Evolutionary conservation across 371 early-diverging fungal species (phyloP).

Genomic region (Zopfochytrium polystomum): DNA sequence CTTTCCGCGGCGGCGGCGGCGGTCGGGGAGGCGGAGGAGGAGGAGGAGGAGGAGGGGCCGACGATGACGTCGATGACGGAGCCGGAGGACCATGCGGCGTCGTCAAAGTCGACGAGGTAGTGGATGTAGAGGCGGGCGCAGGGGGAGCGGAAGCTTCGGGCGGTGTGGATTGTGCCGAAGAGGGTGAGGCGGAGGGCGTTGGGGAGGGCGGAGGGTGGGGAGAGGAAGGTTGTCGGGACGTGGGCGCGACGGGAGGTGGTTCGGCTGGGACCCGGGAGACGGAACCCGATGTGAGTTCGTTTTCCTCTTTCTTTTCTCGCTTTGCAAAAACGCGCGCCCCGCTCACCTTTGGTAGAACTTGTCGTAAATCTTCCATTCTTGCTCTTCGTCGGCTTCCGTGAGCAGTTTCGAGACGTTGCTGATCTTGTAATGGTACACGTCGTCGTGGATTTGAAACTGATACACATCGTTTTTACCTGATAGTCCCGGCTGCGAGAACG

Average conservation of each 20-base stretch:
- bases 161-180: constrained; percentile 31
- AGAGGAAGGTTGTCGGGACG: constrained; percentile 21
- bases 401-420: constrained; percentile 33
- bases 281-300: neutral
- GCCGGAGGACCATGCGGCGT: neutral
- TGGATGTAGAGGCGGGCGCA: constrained; percentile 26
- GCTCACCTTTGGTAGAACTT: constrained; percentile 29
- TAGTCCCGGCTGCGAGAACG: constrained; percentile 5
- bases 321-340: neutral
- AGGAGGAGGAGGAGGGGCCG: no score
- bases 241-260: neutral
- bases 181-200: constrained; percentile 21
- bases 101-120: constrained; percentile 28
- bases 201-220: constrained; percentile 12
- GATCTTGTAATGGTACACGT: constrained; percentile 38
- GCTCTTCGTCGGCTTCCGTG: constrained; percentile 30
- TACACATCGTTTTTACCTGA: constrained; percentile 8
- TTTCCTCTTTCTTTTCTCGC: neutral
- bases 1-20: no score
- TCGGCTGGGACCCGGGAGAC: neutral
- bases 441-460: constrained; percentile 34
- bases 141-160: constrained; percentile 16
- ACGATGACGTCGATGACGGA: neutral
- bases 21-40: no score
- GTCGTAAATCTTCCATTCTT: constrained; percentile 37